Conservation (phyloP, 305 asterid genomes). For the Caryopteris hybrid region DNA sequence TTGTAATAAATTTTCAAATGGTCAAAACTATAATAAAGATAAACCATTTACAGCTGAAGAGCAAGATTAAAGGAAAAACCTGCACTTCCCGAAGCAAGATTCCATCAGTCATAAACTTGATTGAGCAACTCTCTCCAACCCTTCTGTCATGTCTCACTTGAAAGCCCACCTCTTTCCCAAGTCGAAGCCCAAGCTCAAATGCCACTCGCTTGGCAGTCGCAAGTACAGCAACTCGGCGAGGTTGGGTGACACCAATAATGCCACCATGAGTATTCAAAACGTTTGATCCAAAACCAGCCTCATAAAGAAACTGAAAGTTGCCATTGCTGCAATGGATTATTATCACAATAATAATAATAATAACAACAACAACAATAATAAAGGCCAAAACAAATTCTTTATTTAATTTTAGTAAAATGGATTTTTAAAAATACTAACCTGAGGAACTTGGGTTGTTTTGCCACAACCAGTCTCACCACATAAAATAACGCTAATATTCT, state of each 20-base stretch:
- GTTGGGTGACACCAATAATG: slow-evolving; percentile 93
- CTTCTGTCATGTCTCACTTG: slow-evolving; percentile 96
- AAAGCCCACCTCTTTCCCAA: slow-evolving; percentile 91
- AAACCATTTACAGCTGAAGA: not conserved
- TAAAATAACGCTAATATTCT: slow-evolving; percentile 62
- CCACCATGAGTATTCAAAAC: slow-evolving; percentile 47
- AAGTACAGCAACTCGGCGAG: slow-evolving; percentile 96
- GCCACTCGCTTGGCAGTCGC: slow-evolving; percentile 98
- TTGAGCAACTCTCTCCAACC: slow-evolving; percentile 74
- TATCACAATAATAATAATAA: too few relatives aligned
- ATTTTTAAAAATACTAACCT: slow-evolving; percentile 47
- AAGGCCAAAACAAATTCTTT: not conserved
- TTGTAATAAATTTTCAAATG: not conserved
- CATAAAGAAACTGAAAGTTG: slow-evolving; percentile 76
- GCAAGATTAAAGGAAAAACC: slow-evolving; percentile 40
- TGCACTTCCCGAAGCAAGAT: slow-evolving; percentile 95
- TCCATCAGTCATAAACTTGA: slow-evolving; percentile 99
- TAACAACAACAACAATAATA: not conserved
- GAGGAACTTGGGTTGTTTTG: slow-evolving; percentile 98
- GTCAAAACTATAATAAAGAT: not conserved
- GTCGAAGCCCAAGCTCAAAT: slow-evolving; percentile 72
- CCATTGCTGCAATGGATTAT: not conserved
- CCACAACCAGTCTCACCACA: slow-evolving; percentile 99
- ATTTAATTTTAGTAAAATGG: not conserved
- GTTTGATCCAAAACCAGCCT: slow-evolving; percentile 80